Conservation (phyloP, 768 basidiomycete species). For the Suillus subaureus region DNA sequence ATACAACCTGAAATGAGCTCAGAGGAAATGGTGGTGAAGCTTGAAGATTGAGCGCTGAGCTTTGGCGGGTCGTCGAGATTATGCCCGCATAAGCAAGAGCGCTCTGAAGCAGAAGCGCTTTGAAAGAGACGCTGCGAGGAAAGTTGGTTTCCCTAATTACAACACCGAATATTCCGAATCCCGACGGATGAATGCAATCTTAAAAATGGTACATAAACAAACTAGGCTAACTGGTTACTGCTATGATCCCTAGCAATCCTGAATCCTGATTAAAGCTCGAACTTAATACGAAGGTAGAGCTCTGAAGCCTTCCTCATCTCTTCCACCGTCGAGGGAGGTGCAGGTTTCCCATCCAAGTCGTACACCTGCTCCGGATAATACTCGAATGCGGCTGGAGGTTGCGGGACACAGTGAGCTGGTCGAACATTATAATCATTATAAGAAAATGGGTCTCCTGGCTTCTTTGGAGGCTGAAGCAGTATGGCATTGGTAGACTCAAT, state of each 20-base stretch:
- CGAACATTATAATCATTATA: conserved; percentile 57
- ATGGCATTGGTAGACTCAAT: conserved; percentile 61
- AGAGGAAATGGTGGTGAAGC: too few species aligned
- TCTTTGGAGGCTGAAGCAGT: conserved; percentile 42
- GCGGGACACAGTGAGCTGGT: conserved; percentile 41
- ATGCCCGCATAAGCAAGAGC: too few species aligned
- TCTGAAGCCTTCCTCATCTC: conserved; percentile 44
- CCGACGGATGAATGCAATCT: not conserved
- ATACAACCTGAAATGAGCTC: too few species aligned
- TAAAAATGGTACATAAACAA: not conserved
- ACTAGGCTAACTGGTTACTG: not conserved
- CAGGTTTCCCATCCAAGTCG: conserved; percentile 35
- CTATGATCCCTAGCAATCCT: not conserved
- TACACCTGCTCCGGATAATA: conserved; percentile 38
- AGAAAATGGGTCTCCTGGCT: conserved; percentile 39
- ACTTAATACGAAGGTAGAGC: conserved; percentile 39
- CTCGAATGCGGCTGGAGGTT: conserved; percentile 40
- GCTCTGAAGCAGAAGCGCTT: too few species aligned
- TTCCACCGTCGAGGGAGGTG: conserved; percentile 32
- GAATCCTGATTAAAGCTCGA: conserved; percentile 22
- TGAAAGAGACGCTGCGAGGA: too few species aligned
- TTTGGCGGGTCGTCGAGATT: too few species aligned
- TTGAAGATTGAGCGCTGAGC: too few species aligned
- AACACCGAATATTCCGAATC: too few species aligned
- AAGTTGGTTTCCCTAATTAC: too few species aligned